Conservation (phyloP, 805 yeast genomes). For the Kodamaea lidongshanica region DNA sequence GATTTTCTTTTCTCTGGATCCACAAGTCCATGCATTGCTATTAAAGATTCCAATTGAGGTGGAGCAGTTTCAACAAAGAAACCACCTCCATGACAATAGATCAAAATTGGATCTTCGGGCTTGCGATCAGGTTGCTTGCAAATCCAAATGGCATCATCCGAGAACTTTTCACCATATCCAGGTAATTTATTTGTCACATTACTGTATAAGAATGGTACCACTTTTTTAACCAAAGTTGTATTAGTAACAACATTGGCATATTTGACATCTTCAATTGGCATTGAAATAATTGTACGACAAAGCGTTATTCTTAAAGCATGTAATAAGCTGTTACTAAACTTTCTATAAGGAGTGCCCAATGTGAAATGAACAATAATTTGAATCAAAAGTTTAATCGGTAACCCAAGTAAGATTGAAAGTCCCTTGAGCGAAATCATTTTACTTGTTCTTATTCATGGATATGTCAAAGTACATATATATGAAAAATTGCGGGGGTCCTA, state of each 20-base stretch:
- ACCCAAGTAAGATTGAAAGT: conserved; percentile 6
- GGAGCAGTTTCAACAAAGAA: conserved; percentile 26
- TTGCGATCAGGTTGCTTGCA: conserved; percentile 22
- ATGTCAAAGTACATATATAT: no score
- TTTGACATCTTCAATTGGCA: conserved; percentile 12
- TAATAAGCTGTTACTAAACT: conserved; percentile 10
- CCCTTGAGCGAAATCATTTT: conserved; percentile 7
- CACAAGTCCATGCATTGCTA: conserved; percentile 24
- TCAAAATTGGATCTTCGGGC: conserved; percentile 23
- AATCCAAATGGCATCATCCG: conserved; percentile 29
- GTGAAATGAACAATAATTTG: conserved; percentile 10
- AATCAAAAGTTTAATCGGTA: conserved; percentile 14
- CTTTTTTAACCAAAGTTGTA: conserved; percentile 10
- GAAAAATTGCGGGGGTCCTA: no score
- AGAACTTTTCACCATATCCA: conserved; percentile 28
- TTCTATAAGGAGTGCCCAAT: conserved; percentile 14
- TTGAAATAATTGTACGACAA: conserved; percentile 11
- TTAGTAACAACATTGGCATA: conserved; percentile 10
- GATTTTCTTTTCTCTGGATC: conserved; percentile 16
- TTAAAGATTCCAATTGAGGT: conserved; percentile 24
- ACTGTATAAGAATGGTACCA: conserved; percentile 5
- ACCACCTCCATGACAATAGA: conserved; percentile 39
- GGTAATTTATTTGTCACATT: conserved; percentile 13
- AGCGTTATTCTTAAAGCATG: conserved; percentile 12
- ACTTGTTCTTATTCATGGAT: no score